These are phyloP conservation scores for Vaccinium corymbosum DNA, from an alignment of 148 eudicot species.

Conservation along the genomic window DNA sequence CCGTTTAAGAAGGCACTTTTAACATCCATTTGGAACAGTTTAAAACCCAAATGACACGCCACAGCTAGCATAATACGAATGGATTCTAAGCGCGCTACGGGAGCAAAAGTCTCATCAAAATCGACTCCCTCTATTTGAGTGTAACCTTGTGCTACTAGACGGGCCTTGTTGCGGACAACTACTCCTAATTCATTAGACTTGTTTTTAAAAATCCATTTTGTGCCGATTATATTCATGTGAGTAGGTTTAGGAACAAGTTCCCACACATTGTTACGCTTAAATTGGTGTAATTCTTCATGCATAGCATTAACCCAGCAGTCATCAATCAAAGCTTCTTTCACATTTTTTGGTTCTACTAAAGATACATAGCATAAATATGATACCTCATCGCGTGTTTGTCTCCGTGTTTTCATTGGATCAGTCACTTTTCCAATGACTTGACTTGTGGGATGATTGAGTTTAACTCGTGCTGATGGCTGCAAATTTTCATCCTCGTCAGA, in stretches of 20 bases:
- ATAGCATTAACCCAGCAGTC: not conserved
- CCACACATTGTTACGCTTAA: not conserved
- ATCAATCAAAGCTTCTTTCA: not conserved
- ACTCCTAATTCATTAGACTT: not conserved
- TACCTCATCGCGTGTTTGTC: not conserved
- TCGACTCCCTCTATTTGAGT: not conserved
- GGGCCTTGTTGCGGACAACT: not conserved
- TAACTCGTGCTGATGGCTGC: not conserved
- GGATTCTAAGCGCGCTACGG: not conserved
- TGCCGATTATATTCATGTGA: not conserved
- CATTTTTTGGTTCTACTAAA: not conserved
- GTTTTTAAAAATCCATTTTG: not conserved
- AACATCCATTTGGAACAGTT: not conserved
- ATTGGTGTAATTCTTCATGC: not conserved
- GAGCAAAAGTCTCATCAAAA: not conserved
- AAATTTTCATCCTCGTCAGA: too few species aligned
- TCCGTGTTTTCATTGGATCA: not conserved
- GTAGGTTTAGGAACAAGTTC: not conserved
- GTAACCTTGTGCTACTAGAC: not conserved
- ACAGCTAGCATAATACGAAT: not conserved
- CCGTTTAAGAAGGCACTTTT: not conserved
- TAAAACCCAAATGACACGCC: not conserved
- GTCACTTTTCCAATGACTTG: not conserved
- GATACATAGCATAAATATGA: not conserved
- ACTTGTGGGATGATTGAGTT: not conserved